A percentile compares a stretch with the other conserved stretches of the same genome.
These are phyloP conservation scores for Microcyclospora tardicrescens DNA, from an alignment of 2,329 filamentous ascomycete genomes.

Conservation along the genomic window DNA sequence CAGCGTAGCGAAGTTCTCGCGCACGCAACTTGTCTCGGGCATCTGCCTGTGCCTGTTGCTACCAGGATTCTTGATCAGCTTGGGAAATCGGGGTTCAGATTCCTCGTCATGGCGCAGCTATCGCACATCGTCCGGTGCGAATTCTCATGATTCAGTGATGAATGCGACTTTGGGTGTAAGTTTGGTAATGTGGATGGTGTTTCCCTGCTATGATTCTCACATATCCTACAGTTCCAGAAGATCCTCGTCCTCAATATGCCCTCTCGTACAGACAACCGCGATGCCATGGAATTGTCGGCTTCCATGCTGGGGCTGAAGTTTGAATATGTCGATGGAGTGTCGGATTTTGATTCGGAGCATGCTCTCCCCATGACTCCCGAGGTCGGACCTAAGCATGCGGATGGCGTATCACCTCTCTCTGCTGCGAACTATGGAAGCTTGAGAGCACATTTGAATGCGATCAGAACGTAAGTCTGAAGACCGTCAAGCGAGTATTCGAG, in stretches of 20 bases:
- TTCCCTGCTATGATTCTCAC: too few relatives aligned
- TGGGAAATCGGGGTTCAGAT: too few relatives aligned
- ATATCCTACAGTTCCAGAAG: conserved; percentile 29
- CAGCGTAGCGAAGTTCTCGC: too few relatives aligned
- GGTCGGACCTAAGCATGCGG: background rate
- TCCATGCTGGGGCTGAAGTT: conserved; percentile 32
- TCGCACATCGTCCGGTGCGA: too few relatives aligned
- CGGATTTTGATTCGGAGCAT: conserved; percentile 16
- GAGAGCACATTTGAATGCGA: conserved; percentile 11
- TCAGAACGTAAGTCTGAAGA: conserved; percentile 4
- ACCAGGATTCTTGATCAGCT: too few relatives aligned
- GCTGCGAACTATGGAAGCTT: conserved; percentile 1
- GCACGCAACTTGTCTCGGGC: too few relatives aligned
- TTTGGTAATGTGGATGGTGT: too few relatives aligned
- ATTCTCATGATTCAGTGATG: too few relatives aligned
- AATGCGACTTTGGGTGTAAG: too few relatives aligned
- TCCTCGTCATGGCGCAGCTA: too few relatives aligned
- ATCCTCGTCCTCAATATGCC: conserved; percentile 41
- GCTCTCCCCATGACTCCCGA: conserved; percentile 17
- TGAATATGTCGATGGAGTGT: conserved; percentile 35
- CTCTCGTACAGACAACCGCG: conserved; percentile 36
- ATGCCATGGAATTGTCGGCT: conserved; percentile 35
- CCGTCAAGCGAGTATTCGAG: too few relatives aligned
- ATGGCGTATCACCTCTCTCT: background rate
- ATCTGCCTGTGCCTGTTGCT: too few relatives aligned